Percentiles rank a stretch among this genome's conserved stretches.
phyloP scores from a whole-genome alignment of 2,329 filamentous ascomycete genomes.

The Colletotrichum navitas region DNA sequence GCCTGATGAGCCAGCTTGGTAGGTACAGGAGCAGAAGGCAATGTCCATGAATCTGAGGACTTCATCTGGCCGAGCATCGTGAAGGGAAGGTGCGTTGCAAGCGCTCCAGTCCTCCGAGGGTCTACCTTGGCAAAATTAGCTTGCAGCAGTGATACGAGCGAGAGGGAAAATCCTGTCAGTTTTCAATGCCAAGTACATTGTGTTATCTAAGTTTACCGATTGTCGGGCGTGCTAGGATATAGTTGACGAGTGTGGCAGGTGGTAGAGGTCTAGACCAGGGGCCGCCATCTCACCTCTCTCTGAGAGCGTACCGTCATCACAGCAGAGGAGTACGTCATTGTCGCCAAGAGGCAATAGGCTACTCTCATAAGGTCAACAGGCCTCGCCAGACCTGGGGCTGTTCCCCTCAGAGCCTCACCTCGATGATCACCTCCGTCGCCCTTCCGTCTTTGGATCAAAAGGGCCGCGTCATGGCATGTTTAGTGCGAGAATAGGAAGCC shows the following conservation, averaged over 20 bases:
- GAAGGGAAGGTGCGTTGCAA: constrained; percentile 19
- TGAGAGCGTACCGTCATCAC: constrained; percentile 6
- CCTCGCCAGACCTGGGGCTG: not conserved
- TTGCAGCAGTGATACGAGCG: not conserved
- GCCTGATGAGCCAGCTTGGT: not conserved
- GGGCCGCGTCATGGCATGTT: not conserved
- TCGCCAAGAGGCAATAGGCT: not conserved
- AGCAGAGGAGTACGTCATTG: not conserved
- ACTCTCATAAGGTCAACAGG: constrained; percentile 16
- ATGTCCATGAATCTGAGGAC: not conserved
- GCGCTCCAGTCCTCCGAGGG: not conserved
- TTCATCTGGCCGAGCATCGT: not conserved
- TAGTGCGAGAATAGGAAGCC: too few species aligned
- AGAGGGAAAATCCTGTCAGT: not conserved
- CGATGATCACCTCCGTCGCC: constrained; percentile 29
- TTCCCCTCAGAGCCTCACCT: constrained; percentile 16
- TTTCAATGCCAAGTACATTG: constrained; percentile 11
- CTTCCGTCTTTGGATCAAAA: constrained; percentile 30
- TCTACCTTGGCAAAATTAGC: constrained; percentile 17
- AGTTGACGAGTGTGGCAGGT: not conserved
- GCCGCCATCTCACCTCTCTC: not conserved
- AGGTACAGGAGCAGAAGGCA: too few species aligned
- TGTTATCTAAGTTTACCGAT: not conserved
- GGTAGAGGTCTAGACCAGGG: not conserved
- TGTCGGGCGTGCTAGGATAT: constrained; percentile 18